Conservation (phyloP, 2,329 filamentous ascomycete species). For the Achaetomium macrosporum region DNA sequence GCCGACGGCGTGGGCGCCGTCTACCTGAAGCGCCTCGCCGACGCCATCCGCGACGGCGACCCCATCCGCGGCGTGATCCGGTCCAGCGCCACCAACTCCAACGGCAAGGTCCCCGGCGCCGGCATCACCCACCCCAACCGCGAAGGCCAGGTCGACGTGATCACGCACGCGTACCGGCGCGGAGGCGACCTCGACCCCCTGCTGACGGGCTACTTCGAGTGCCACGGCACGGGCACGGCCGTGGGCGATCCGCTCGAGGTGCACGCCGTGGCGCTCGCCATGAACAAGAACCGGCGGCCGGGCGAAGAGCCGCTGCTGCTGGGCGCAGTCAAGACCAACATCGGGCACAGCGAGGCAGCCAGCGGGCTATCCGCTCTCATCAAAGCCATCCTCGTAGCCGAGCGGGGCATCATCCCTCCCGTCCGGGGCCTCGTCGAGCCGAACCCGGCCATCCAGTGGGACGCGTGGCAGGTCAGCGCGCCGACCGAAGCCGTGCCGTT, state of each 20-base stretch:
- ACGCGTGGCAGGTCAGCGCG: constrained; percentile 41
- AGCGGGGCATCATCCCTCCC: constrained; percentile 41
- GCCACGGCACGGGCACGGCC: constrained; percentile 43
- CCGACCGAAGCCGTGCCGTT: constrained; percentile 38
- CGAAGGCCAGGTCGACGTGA: constrained; percentile 20
- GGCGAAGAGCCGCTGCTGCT: constrained; percentile 29
- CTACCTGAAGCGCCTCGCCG: constrained; percentile 20
- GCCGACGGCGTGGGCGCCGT: constrained; percentile 23
- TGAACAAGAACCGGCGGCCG: constrained; percentile 27
- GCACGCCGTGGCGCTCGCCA: constrained; percentile 33
- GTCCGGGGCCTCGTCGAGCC: constrained; percentile 28
- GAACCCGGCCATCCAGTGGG: constrained; percentile 40
- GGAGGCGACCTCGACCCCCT: constrained; percentile 21
- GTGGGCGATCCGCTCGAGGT: constrained; percentile 44
- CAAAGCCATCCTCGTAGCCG: constrained; percentile 37
- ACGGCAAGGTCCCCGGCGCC: constrained; percentile 24
- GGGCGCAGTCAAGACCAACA: constrained; percentile 35
- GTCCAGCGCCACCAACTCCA: constrained; percentile 23
- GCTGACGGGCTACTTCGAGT: constrained; percentile 35
- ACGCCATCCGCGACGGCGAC: constrained; percentile 22
- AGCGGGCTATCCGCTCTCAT: constrained; percentile 31
- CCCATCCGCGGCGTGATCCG: constrained; percentile 23
- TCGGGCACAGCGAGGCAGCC: constrained; percentile 33
- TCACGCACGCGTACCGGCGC: constrained; percentile 19
- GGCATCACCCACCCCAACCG: constrained; percentile 23